phyloP scores from a whole-genome alignment of 495 filamentous ascomycete genomes.

The Evernia prunastri region DNA sequence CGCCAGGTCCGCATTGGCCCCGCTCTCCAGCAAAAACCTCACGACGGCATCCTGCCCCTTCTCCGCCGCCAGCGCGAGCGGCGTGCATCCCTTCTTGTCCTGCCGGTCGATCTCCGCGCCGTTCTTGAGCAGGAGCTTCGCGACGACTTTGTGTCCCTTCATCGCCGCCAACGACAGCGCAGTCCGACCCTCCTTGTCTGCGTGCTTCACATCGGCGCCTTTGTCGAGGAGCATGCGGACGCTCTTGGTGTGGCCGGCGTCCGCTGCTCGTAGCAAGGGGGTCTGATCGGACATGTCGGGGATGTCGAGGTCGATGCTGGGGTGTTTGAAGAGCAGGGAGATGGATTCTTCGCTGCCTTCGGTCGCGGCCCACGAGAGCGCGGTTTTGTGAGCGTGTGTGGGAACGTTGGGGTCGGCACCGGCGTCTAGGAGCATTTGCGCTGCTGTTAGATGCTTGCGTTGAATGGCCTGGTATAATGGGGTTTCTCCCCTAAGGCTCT shows the following conservation, averaged over 20 bases:
- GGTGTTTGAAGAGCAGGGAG: constrained; percentile 8
- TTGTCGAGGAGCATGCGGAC: constrained; percentile 12
- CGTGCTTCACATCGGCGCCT: neutral
- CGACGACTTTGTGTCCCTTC: constrained; percentile 24
- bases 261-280: constrained; percentile 8
- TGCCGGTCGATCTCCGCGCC: constrained; percentile 25
- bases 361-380: constrained; percentile 22
- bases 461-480: constrained; percentile 23
- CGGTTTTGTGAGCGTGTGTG: constrained; percentile 2
- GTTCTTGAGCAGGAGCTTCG: constrained; percentile 24
- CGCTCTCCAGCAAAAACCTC: constrained; percentile 22
- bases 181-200: constrained; percentile 23
- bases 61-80: constrained; percentile 26
- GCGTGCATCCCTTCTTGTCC: constrained; percentile 27
- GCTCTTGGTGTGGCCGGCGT: constrained; percentile 15
- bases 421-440: constrained; percentile 4
- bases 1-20: constrained; percentile 20
- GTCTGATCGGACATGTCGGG: neutral
- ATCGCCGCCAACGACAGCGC: constrained; percentile 26
- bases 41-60: constrained; percentile 20
- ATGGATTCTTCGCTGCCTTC: constrained; percentile 4
- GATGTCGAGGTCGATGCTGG: neutral
- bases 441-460: constrained; percentile 11
- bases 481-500: constrained; percentile 12
- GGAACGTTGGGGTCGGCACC: constrained; percentile 5